Percentiles rank a stretch among this genome's conserved stretches.
Evolutionary conservation across 2,329 filamentous ascomycete genomes (phyloP).

Genomic region (Colletotrichum sp.): DNA sequence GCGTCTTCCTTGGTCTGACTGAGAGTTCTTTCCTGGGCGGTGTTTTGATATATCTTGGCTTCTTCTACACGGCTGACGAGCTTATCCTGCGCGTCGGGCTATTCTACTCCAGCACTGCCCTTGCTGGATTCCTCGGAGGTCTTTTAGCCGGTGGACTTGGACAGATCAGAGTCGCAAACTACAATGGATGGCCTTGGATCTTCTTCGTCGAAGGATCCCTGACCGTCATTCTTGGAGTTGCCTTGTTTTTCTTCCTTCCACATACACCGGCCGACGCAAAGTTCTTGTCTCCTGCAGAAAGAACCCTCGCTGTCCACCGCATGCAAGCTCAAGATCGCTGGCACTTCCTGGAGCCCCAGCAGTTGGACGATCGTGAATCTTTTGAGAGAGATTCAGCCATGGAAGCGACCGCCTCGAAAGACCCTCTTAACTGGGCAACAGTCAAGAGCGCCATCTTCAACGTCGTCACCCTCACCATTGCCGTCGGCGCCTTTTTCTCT

Average conservation of each 20-base stretch:
- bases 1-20: constrained; percentile 24
- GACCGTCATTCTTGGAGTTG: constrained; percentile 6
- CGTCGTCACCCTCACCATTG: constrained; percentile 23
- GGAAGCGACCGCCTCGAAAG: neutral
- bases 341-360: neutral
- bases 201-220: constrained; percentile 21
- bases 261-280: constrained; percentile 15
- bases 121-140: constrained; percentile 18
- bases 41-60: constrained; percentile 27
- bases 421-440: neutral
- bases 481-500: constrained; percentile 26
- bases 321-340: constrained; percentile 4
- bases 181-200: constrained; percentile 23
- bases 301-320: neutral
- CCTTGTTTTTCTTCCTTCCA: neutral
- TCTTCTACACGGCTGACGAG: constrained; percentile 28
- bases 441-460: constrained; percentile 22
- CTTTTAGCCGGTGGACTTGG: constrained; percentile 14
- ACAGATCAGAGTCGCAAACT: neutral
- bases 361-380: neutral
- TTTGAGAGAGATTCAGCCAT: neutral
- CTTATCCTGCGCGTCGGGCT: constrained; percentile 26
- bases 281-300: constrained; percentile 4
- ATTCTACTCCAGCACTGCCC: constrained; percentile 25
- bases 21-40: constrained; percentile 28